phyloP scores from a whole-genome alignment of 352 stramenopile genomes.

The Aphanomyces invadans region DNA sequence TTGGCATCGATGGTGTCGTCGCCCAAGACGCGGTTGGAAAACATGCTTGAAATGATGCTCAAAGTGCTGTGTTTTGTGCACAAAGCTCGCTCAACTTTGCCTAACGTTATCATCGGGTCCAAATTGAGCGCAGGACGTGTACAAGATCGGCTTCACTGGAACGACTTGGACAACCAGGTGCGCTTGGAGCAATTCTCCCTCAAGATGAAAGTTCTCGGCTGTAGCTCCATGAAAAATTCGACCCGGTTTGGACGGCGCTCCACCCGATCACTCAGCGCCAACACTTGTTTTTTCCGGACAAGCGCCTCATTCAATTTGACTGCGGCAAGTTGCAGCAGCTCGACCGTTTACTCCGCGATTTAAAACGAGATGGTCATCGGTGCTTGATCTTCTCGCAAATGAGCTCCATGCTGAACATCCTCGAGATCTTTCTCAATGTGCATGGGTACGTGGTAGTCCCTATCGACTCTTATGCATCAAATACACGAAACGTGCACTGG shows the following conservation, averaged over 20 bases:
- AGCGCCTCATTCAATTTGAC: slow-evolving; percentile 96
- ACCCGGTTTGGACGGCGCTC: not conserved
- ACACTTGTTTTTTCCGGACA: slow-evolving; percentile 95
- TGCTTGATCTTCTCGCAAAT: slow-evolving; percentile 98
- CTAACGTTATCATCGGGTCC: slow-evolving; percentile 32
- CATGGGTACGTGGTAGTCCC: slow-evolving; percentile 56
- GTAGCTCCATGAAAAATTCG: not conserved
- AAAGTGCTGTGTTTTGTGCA: slow-evolving; percentile 71
- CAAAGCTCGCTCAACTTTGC: slow-evolving; percentile 41
- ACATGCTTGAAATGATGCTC: slow-evolving; percentile 40
- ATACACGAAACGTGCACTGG: too few relatives aligned
- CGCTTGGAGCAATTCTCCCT: too few relatives aligned
- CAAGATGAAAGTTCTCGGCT: too few relatives aligned
- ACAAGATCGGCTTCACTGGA: not conserved
- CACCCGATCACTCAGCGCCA: slow-evolving; percentile 5
- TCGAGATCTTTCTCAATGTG: slow-evolving; percentile 98
- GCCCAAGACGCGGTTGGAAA: slow-evolving; percentile 37
- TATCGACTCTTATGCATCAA: too few relatives aligned
- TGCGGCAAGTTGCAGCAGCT: slow-evolving; percentile 89
- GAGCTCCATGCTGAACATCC: slow-evolving; percentile 98
- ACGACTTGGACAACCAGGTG: not conserved
- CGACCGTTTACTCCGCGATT: slow-evolving; percentile 87
- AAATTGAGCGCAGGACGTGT: slow-evolving; percentile 17
- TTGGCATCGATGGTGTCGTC: slow-evolving; percentile 44
- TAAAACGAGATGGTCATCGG: slow-evolving; percentile 92